These are phyloP conservation scores for Pascua sp. DNA, from an alignment of 1,284 basidiomycete genomes.

Conservation along the genomic window DNA sequence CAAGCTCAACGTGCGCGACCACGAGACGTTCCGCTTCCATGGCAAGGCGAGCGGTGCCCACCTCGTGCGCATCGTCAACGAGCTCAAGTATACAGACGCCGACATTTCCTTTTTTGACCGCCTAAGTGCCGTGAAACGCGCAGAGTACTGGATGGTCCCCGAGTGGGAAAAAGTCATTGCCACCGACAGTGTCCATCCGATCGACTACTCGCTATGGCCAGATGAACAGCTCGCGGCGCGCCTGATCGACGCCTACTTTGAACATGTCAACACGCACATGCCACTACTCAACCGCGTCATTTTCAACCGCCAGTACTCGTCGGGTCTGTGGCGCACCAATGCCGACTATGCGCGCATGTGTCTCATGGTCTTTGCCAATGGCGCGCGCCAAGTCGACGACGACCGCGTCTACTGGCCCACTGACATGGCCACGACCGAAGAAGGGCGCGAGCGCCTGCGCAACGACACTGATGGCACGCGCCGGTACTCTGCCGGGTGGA, in stretches of 20 bases:
- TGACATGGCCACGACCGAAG: constrained; percentile 40
- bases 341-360: constrained; percentile 64
- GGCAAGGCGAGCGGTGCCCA: constrained; percentile 68
- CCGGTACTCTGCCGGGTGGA: constrained; percentile 66
- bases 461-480: constrained; percentile 40
- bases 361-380: constrained; percentile 71
- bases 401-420: constrained; percentile 56
- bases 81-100: constrained; percentile 56
- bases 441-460: constrained; percentile 36
- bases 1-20: constrained; percentile 38
- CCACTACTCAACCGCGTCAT: constrained; percentile 75
- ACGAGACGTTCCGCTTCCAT: constrained; percentile 57
- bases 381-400: constrained; percentile 64
- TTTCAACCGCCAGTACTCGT: constrained; percentile 63
- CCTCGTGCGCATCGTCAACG: constrained; percentile 63
- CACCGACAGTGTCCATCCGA: constrained; percentile 31
- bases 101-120: constrained; percentile 28
- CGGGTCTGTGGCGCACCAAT: constrained; percentile 60
- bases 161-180: constrained; percentile 48
- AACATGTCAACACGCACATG: constrained; percentile 58
- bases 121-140: constrained; percentile 30
- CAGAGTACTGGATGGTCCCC: constrained; percentile 46
- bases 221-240: constrained; percentile 57
- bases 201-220: constrained; percentile 46
- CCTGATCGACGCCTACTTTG: constrained; percentile 70